phyloP scores from a whole-genome alignment of 1,139 yeast species.

The Zygosaccharomyces pseudobailii region DNA sequence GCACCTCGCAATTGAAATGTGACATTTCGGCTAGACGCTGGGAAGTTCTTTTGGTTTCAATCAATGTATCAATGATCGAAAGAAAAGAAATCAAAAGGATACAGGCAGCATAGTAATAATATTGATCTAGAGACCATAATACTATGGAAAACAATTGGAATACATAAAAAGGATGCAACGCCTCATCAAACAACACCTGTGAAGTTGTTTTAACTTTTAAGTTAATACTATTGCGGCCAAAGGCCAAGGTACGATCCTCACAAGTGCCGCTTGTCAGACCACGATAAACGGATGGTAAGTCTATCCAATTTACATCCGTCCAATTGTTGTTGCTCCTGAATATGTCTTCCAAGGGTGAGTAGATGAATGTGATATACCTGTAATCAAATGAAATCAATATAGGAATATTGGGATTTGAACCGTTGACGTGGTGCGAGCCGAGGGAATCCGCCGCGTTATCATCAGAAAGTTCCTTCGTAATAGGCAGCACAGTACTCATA shows the following conservation, averaged over 20 bases:
- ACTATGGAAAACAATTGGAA: slow-evolving; percentile 90
- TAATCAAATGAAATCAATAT: slow-evolving; percentile 66
- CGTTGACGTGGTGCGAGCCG: slow-evolving; percentile 26
- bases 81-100: slow-evolving; percentile 79
- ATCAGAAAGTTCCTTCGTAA: slow-evolving; percentile 21
- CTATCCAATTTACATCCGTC: slow-evolving; percentile 76
- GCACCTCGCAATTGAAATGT: slow-evolving; percentile 66
- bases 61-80: slow-evolving; percentile 71
- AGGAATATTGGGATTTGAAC: slow-evolving; percentile 46
- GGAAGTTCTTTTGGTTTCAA: slow-evolving; percentile 79
- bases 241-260: slow-evolving; percentile 65
- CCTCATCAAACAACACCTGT: slow-evolving; percentile 75
- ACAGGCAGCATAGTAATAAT: slow-evolving; percentile 89
- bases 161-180: slow-evolving; percentile 88
- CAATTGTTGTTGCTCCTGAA: slow-evolving; percentile 81
- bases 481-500: slow-evolving; percentile 58
- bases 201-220: slow-evolving; percentile 66
- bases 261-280: slow-evolving; percentile 71
- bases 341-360: slow-evolving; percentile 81
- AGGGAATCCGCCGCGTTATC: slow-evolving; percentile 11
- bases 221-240: slow-evolving; percentile 72
- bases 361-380: slow-evolving; percentile 76
- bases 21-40: slow-evolving; percentile 70
- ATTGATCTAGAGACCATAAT: slow-evolving; percentile 88
- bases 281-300: slow-evolving; percentile 50